Percentiles rank a stretch among this genome's conserved stretches.
Evolutionary conservation across 305 asterid species (phyloP).

Genomic region (Petunia hybrid): DNA sequence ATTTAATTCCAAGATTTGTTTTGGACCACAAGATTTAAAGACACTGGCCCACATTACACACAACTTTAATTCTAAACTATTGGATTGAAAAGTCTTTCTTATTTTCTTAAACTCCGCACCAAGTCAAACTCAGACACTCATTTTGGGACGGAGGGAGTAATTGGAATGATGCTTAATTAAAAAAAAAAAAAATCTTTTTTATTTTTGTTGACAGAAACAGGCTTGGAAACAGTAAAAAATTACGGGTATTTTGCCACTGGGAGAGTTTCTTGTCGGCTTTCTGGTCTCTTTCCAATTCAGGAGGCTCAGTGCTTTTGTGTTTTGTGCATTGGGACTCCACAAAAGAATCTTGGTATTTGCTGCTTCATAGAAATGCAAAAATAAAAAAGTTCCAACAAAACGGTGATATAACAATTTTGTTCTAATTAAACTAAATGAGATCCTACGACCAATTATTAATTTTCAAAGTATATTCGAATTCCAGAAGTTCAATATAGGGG

Average conservation of each 20-base stretch:
- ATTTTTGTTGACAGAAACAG: conserved; percentile 35
- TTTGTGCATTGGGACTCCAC: conserved; percentile 51
- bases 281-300: conserved; percentile 38
- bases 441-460: not conserved
- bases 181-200: not conserved
- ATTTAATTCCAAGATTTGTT: too few species aligned
- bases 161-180: not conserved
- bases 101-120: too few species aligned
- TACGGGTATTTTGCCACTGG: conserved; percentile 62
- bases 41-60: too few species aligned
- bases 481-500: not conserved
- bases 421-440: not conserved
- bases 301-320: conserved; percentile 32
- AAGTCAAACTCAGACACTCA: too few species aligned
- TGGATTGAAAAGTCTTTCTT: too few species aligned
- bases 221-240: conserved; percentile 48
- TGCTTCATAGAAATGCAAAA: not conserved
- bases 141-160: too few species aligned
- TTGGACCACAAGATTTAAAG: too few species aligned
- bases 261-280: conserved; percentile 39
- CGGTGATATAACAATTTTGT: not conserved
- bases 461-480: not conserved
- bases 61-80: too few species aligned
- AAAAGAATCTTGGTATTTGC: conserved; percentile 59
- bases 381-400: too few species aligned